phyloP scores from a whole-genome alignment of 345 rosid genomes.

The Salix dunnii region DNA sequence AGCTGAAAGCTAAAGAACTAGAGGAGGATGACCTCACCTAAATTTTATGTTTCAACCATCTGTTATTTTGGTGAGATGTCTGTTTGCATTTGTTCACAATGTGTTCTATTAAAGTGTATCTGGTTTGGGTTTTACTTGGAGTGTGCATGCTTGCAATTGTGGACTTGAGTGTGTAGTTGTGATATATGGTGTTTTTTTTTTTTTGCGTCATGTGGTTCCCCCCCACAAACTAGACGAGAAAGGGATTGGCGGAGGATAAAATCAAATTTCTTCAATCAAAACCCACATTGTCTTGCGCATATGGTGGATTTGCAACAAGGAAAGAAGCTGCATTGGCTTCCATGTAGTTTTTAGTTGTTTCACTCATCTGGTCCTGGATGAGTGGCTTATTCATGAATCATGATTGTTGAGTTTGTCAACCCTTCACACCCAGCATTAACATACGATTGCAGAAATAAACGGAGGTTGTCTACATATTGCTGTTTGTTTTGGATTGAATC shows the following conservation, averaged over 20 bases:
- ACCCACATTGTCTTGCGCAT: background rate
- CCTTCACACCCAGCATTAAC: background rate
- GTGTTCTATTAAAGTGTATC: background rate
- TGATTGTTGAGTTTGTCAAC: background rate
- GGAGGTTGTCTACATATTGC: background rate
- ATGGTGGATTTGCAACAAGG: background rate
- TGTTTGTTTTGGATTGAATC: background rate
- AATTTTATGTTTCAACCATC: slow-evolving; percentile 16
- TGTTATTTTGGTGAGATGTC: slow-evolving; percentile 8
- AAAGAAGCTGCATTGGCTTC: background rate
- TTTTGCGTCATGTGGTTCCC: background rate
- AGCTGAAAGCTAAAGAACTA: slow-evolving; percentile 86
- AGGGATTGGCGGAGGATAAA: background rate
- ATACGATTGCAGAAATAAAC: background rate
- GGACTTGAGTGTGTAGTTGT: slow-evolving; percentile 14
- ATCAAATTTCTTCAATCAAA: background rate
- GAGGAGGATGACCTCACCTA: slow-evolving; percentile 98
- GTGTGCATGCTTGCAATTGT: slow-evolving; percentile 7
- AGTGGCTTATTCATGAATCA: background rate
- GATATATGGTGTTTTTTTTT: background rate
- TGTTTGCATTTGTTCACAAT: background rate
- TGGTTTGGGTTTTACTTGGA: slow-evolving; percentile 17
- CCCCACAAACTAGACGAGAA: background rate
- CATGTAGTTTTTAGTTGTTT: background rate
- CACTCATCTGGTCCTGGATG: background rate